Evolutionary conservation across 495 filamentous ascomycete species (phyloP).

Genomic region (Talaromyces trachyspermus): DNA sequence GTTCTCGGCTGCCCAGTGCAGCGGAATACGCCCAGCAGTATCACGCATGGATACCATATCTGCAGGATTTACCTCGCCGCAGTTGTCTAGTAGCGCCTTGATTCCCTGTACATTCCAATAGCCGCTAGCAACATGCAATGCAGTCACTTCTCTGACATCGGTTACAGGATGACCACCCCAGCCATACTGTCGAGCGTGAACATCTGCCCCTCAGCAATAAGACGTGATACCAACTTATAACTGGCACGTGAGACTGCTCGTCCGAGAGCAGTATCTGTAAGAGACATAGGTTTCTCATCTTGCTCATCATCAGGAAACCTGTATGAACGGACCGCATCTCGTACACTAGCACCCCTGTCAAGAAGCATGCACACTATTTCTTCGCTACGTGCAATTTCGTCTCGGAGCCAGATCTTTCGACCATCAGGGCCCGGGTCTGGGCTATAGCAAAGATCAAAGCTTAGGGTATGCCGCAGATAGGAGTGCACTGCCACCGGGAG

Average conservation of each 20-base stretch:
- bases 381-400: not conserved
- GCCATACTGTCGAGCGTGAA: constrained; percentile 5
- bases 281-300: not conserved
- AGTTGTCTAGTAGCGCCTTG: constrained; percentile 9
- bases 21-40: constrained; percentile 11
- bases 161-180: not conserved
- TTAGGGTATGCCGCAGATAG: not conserved
- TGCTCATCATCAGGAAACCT: not conserved
- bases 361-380: constrained; percentile 8
- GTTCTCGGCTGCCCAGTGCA: constrained; percentile 11
- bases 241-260: constrained; percentile 6
- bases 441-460: too few species aligned
- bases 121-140: constrained; percentile 10
- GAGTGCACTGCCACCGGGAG: not conserved
- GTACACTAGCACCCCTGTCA: constrained; percentile 10
- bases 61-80: not conserved
- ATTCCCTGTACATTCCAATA: constrained; percentile 11
- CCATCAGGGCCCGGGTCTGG: not conserved
- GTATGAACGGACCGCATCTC: not conserved
- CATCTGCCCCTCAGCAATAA: constrained; percentile 13
- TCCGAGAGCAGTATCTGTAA: constrained; percentile 7
- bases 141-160: constrained; percentile 6
- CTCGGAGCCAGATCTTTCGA: not conserved
- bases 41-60: constrained; percentile 8
- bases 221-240: constrained; percentile 9